phyloP scores from a whole-genome alignment of 768 basidiomycete genomes.

The Mycena rebaudengoi region DNA sequence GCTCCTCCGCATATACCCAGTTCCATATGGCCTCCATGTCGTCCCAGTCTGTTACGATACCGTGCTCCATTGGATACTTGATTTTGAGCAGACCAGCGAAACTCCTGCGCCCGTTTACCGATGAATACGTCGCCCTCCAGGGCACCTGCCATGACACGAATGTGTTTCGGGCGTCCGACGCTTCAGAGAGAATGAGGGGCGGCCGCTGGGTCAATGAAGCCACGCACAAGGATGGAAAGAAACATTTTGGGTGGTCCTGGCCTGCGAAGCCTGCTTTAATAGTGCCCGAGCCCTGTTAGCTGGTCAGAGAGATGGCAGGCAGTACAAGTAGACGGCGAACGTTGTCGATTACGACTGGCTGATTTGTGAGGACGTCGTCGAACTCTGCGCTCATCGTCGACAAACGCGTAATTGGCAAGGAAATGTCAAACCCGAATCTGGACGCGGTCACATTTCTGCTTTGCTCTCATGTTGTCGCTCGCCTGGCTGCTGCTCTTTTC shows the following conservation, averaged over 20 bases:
- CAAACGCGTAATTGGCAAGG: slow-evolving; percentile 10
- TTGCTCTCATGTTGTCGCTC: slow-evolving; percentile 9
- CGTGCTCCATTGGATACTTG: slow-evolving; percentile 99
- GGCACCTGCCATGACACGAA: slow-evolving; percentile 97
- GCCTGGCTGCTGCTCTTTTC: slow-evolving; percentile 14
- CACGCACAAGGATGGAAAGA: slow-evolving; percentile 98
- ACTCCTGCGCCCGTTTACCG: slow-evolving; percentile 93
- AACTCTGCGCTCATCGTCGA: slow-evolving; percentile 81
- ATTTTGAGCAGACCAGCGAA: slow-evolving; percentile 95
- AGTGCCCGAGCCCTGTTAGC: slow-evolving; percentile 89
- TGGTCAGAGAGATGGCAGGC: slow-evolving; percentile 32
- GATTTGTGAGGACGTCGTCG: slow-evolving; percentile 96
- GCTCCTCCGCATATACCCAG: slow-evolving; percentile 96
- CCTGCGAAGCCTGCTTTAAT: slow-evolving; percentile 99
- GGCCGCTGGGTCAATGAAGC: slow-evolving; percentile 35
- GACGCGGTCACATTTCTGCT: slow-evolving; percentile 6
- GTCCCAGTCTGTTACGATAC: slow-evolving; percentile 99
- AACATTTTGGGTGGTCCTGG: slow-evolving; percentile 98
- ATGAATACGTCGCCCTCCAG: slow-evolving; percentile 97
- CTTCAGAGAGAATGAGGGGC: slow-evolving; percentile 49
- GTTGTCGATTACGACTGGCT: slow-evolving; percentile 99
- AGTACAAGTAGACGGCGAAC: slow-evolving; percentile 55
- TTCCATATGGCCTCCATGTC: slow-evolving; percentile 99
- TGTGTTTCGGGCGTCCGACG: slow-evolving; percentile 97
- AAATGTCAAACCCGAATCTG: slow-evolving; percentile 6